Base-by-base conservation (phyloP, 169 alveolate species). In the Plasmodium relictum region DNA sequence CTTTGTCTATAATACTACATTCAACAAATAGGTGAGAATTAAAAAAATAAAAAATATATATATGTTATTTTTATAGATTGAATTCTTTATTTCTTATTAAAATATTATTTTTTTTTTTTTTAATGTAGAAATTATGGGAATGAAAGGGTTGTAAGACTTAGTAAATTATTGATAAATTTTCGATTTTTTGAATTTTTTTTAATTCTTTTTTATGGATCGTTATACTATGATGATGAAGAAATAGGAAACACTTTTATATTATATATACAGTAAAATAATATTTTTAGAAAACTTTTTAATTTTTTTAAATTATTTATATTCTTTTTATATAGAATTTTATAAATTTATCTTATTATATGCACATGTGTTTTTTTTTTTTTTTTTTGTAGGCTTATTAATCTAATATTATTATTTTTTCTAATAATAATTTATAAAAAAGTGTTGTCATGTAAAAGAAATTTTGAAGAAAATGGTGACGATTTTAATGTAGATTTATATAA, bases 141-240 rank as follows among this genome's bases (percentile, higher is more conserved):
- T 48, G 90, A 80, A 61, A 80, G 90, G 45, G 83, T 80, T 20
- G 83, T 80, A 31, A 56, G 90, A 45, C 90, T 80, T 59, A 80
- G 90, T 73, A 80, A 80, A 37, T 58, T 80, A 16, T 39, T 80
- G 41, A 80, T 80, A 69, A 80, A 80, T 80, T 80, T 80, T 68
- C 83, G 90, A 18, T 80, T 80, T 48, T 80, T 80, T 59, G 90
- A 80, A 52, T 80, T 80, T 80, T 80, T 80, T 68, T 68, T 80
- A 69, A 80, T 80, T 66, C 90, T 80, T 68, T 80, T 80, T 80
- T 80, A 80, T 37, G 90, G 90, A 45, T 80, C 90, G 9, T 45
- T 80, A 56, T 80, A 80, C 66, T 80, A 80, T 54, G 90, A 80
- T 45, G 90, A 80, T 54, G 83, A 66, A n/a, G 89, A 78, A 69